Conservation (phyloP, 495 filamentous ascomycete species). For the Venustampulla echinocandica region DNA sequence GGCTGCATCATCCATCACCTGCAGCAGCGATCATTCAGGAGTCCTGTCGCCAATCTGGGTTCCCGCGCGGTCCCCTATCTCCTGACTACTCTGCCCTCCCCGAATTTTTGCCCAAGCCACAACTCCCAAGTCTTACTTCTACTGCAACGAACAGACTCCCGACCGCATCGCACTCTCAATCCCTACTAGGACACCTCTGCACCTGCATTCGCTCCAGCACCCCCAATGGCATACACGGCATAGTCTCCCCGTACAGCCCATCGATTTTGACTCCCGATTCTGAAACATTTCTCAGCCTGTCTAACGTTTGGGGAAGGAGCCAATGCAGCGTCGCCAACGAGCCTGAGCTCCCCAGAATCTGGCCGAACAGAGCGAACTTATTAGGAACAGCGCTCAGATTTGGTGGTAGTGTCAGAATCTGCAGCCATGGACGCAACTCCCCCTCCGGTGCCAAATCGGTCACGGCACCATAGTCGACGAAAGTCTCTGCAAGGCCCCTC, state of each 20-base stretch:
- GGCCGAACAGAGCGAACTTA: conserved; percentile 1
- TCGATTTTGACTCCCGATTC: conserved; percentile 3
- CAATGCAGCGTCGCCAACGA: conserved; percentile 13
- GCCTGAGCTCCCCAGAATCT: conserved; percentile 10
- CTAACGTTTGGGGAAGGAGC: conserved; percentile 11
- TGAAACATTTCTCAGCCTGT: conserved; percentile 13
- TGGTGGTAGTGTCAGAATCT: too few relatives aligned
- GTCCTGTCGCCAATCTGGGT: not conserved
- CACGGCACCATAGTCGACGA: conserved; percentile 29
- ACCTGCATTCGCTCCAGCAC: conserved; percentile 10
- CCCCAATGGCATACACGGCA: conserved; percentile 14
- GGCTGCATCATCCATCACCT: too few relatives aligned
- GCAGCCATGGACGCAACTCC: conserved; percentile 18
- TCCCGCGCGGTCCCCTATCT: not conserved
- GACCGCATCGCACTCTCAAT: conserved; percentile 2
- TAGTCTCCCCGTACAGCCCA: conserved; percentile 16
- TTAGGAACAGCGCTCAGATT: conserved; percentile 8
- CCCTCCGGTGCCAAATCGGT: conserved; percentile 28
- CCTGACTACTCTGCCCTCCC: not conserved
- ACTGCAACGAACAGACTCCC: not conserved
- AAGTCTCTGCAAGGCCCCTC: conserved; percentile 29
- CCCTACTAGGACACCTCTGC: not conserved
- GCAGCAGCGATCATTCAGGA: not conserved
- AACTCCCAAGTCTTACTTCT: too few relatives aligned
- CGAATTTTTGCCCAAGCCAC: too few relatives aligned